Evolutionary conservation across 2,329 filamentous ascomycete genomes (phyloP).

Genomic region (Sclerotinia sclerotiorum): DNA sequence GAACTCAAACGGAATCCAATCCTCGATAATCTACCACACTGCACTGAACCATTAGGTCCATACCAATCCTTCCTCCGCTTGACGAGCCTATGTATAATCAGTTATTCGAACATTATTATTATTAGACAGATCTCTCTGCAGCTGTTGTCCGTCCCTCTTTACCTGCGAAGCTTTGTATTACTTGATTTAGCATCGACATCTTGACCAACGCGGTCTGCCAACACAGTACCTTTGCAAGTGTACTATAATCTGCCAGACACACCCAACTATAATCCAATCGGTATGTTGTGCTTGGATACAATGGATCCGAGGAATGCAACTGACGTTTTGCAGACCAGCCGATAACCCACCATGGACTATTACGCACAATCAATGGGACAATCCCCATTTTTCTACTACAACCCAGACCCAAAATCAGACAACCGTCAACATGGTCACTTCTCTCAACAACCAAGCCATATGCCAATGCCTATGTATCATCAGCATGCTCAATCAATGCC

Average conservation of each 20-base stretch:
- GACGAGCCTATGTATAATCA: constrained; percentile 41
- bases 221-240: constrained; percentile 28
- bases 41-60: constrained; percentile 25
- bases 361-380: constrained; percentile 62
- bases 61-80: constrained; percentile 21
- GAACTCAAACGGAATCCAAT: constrained; percentile 16
- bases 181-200: constrained; percentile 28
- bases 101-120: constrained; percentile 33
- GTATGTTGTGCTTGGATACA: constrained; percentile 29
- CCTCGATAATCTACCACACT: constrained; percentile 34
- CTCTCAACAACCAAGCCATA: constrained; percentile 55
- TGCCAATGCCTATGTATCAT: constrained; percentile 53
- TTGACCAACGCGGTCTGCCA: constrained; percentile 22
- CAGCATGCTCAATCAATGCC: constrained; percentile 56
- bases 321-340: constrained; percentile 33
- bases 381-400: constrained; percentile 85
- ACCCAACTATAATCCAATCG: constrained; percentile 21
- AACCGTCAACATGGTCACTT: constrained; percentile 75
- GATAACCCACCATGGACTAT: constrained; percentile 38
- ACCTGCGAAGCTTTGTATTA: constrained; percentile 27
- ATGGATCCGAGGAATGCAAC: constrained; percentile 28
- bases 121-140: constrained; percentile 40
- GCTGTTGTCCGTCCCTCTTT: constrained; percentile 44
- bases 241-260: constrained; percentile 29
- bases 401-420: constrained; percentile 71